Evolutionary conservation across 768 basidiomycete genomes (phyloP).

Genomic region (Phaeolepiota aurea): DNA sequence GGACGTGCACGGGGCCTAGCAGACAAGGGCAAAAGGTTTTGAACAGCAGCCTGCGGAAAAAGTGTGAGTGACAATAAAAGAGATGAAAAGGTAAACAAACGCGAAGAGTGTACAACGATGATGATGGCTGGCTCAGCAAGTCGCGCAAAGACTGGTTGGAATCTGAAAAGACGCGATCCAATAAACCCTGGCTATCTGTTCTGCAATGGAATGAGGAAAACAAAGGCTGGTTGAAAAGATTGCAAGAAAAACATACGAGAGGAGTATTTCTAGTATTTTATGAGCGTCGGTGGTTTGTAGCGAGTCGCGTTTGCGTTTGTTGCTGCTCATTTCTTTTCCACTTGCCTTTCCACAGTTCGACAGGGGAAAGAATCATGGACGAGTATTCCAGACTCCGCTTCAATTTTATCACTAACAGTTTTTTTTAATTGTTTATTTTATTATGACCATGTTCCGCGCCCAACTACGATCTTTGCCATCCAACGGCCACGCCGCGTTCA

Average conservation of each 20-base stretch:
- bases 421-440: no score
- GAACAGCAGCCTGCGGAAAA: slow-evolving; percentile 46
- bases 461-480: slow-evolving; percentile 48
- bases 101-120: slow-evolving; percentile 47
- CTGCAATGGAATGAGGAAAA: background rate
- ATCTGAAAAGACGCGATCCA: slow-evolving; percentile 5
- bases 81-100: slow-evolving; percentile 29
- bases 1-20: slow-evolving; percentile 56
- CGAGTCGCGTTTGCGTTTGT: no score
- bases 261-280: background rate
- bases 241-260: no score
- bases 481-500: slow-evolving; percentile 68
- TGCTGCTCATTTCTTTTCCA: no score
- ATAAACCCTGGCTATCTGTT: background rate
- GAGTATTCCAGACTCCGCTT: no score
- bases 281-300: no score
- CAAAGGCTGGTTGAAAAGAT: no score
- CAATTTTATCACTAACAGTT: no score
- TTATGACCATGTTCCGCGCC: slow-evolving; percentile 27
- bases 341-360: no score
- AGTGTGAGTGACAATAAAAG: slow-evolving; percentile 9
- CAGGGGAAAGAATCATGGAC: no score
- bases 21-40: slow-evolving; percentile 60
- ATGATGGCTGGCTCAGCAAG: slow-evolving; percentile 40
- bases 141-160: slow-evolving; percentile 36